A percentile compares a stretch with the other conserved stretches of the same genome.
Evolutionary conservation across 331 rosid species (phyloP).

Genomic region (Telfairia occidentalis): DNA sequence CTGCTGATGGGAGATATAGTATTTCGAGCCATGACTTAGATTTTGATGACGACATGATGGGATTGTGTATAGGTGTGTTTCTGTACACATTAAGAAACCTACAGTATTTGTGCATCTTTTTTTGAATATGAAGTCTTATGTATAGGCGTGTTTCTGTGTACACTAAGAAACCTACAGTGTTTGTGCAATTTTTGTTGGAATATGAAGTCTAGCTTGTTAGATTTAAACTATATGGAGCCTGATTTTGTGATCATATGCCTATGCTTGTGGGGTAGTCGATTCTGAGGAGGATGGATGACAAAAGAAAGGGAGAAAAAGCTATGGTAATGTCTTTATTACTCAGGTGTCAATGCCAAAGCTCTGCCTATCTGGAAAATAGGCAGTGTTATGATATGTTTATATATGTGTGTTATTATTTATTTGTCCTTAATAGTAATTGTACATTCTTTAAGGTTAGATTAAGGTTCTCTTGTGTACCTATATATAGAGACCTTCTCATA

Average conservation of each 20-base stretch:
- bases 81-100: slow-evolving; percentile 1
- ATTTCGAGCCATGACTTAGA: slow-evolving; percentile 48
- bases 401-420: too few relatives aligned
- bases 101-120: slow-evolving; percentile 8
- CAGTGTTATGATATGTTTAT: too few relatives aligned
- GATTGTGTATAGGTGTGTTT: slow-evolving; percentile 29
- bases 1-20: slow-evolving; percentile 46
- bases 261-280: not conserved
- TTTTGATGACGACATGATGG: slow-evolving; percentile 32
- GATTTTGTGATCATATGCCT: not conserved
- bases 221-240: not conserved
- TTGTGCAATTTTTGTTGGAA: slow-evolving; percentile 10
- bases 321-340: not conserved
- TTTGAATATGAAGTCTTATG: not conserved
- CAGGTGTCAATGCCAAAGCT: not conserved
- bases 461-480: too few relatives aligned
- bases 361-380: not conserved
- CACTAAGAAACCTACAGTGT: not conserved
- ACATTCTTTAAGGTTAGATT: too few relatives aligned
- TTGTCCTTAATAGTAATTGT: too few relatives aligned
- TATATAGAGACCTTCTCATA: too few relatives aligned
- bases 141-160: slow-evolving; percentile 26
- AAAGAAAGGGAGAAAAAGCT: not conserved
- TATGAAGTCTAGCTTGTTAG: not conserved
- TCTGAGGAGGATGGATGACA: not conserved